Evolutionary conservation across 192 early-diverging fungal genomes (phyloP).

Genomic region (Mortierella claussenii): DNA sequence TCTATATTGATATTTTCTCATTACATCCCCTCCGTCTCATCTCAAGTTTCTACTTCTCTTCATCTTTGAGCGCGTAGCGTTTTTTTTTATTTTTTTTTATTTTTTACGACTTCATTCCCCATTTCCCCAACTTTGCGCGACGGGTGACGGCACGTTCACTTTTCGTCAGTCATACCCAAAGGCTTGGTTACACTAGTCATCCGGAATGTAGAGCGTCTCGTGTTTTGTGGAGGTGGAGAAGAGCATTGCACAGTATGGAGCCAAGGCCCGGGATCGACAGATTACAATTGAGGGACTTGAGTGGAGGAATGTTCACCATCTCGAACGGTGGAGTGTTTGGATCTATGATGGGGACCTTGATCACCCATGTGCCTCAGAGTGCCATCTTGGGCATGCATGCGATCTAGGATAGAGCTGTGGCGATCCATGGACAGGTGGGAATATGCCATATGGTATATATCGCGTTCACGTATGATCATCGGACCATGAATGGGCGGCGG

Average conservation of each 20-base stretch:
- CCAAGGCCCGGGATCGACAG: constrained; percentile 91
- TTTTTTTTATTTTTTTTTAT: too few relatives aligned
- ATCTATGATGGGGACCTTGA: constrained; percentile 96
- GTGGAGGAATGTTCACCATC: constrained; percentile 98
- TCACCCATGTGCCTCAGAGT: constrained; percentile 97
- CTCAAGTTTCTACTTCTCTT: too few relatives aligned
- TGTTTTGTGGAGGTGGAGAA: constrained; percentile 92
- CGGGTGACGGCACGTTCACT: too few relatives aligned
- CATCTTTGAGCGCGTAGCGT: too few relatives aligned
- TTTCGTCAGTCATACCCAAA: constrained; percentile 99
- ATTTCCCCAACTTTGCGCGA: too few relatives aligned
- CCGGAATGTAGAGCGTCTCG: constrained; percentile 88
- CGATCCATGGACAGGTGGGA: constrained; percentile 91
- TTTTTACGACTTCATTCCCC: too few relatives aligned
- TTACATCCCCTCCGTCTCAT: too few relatives aligned
- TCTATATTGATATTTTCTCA: too few relatives aligned
- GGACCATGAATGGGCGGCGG: constrained; percentile 97
- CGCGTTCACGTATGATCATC: constrained; percentile 98
- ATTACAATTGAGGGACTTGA: constrained; percentile 98
- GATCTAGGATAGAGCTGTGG: constrained; percentile 96
- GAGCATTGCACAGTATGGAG: constrained; percentile 86
- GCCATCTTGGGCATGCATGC: constrained; percentile 99
- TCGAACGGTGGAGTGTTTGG: constrained; percentile 99
- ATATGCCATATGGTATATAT: constrained; percentile 97
- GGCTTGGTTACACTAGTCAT: constrained; percentile 97